These are phyloP conservation scores for Pythium utonaiense DNA, from an alignment of 352 stramenopile species.

Conservation along the genomic window DNA sequence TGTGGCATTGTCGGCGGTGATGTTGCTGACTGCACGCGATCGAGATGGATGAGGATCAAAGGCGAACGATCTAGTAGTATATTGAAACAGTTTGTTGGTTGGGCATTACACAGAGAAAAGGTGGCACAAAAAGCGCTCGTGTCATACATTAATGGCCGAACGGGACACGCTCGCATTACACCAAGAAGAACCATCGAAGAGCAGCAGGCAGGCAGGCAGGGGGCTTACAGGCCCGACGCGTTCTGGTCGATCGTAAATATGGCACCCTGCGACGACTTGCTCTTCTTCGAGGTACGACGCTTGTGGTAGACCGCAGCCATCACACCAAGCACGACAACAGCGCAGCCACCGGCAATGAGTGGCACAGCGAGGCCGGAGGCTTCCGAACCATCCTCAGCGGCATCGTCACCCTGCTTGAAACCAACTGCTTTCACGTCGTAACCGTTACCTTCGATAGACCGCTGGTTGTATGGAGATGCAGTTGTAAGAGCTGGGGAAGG, in stretches of 20 bases:
- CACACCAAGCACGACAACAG: slow-evolving; percentile 44
- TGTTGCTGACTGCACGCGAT: neutral
- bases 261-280: slow-evolving; percentile 40
- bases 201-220: neutral
- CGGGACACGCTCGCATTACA: slow-evolving; percentile 26
- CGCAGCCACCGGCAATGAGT: slow-evolving; percentile 29
- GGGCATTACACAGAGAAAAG: neutral
- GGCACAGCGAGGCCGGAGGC: slow-evolving; percentile 18
- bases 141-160: slow-evolving; percentile 24
- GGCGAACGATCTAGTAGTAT: slow-evolving; percentile 12
- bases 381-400: neutral
- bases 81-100: slow-evolving; percentile 9
- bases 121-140: slow-evolving; percentile 16
- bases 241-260: slow-evolving; percentile 83
- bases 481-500: slow-evolving; percentile 12
- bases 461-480: slow-evolving; percentile 5
- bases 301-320: slow-evolving; percentile 61
- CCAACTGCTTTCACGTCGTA: slow-evolving; percentile 35
- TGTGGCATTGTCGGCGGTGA: neutral
- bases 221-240: slow-evolving; percentile 56
- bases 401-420: slow-evolving; percentile 35
- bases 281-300: slow-evolving; percentile 52
- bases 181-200: slow-evolving; percentile 17
- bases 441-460: slow-evolving; percentile 8
- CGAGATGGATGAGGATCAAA: neutral